These are phyloP conservation scores for Fusarium nisikadoi DNA, from an alignment of 2,329 filamentous ascomycete species.

Conservation along the genomic window DNA sequence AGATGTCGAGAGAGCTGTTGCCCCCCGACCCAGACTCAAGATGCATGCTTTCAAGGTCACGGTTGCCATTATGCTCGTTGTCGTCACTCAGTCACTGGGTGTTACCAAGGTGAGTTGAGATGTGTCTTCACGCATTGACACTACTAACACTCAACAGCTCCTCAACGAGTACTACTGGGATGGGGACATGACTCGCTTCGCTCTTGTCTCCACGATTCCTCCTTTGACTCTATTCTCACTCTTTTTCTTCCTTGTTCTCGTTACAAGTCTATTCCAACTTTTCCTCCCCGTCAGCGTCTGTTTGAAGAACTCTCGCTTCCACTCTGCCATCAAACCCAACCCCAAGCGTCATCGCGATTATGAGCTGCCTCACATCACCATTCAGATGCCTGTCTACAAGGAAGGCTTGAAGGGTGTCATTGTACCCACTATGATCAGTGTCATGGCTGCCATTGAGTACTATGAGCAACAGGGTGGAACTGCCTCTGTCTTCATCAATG, in stretches of 20 bases:
- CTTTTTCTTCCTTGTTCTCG: conserved; percentile 44
- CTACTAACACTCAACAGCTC: background rate
- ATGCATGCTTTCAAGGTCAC: conserved; percentile 40
- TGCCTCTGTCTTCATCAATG: conserved; percentile 75
- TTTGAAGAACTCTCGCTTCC: conserved; percentile 40
- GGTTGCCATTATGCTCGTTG: conserved; percentile 41
- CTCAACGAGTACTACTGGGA: background rate
- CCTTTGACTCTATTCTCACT: conserved; percentile 29
- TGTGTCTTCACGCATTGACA: background rate
- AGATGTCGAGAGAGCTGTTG: background rate
- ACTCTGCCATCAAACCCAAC: conserved; percentile 43
- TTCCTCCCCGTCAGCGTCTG: conserved; percentile 41
- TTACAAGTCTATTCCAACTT: conserved; percentile 40
- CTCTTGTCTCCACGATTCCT: conserved; percentile 25
- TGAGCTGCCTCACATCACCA: conserved; percentile 57
- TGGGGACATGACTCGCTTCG: conserved; percentile 14
- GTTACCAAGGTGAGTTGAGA: conserved; percentile 2
- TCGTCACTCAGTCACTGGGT: conserved; percentile 39
- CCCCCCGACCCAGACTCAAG: conserved; percentile 5
- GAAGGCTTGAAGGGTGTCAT: conserved; percentile 37
- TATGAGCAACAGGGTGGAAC: conserved; percentile 72
- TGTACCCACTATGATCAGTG: conserved; percentile 15
- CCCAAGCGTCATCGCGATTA: conserved; percentile 41
- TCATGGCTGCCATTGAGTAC: conserved; percentile 67
- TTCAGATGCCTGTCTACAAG: conserved; percentile 61